Base-by-base conservation (phyloP, 2,329 filamentous ascomycete species). In the Lachnellula willkommii region DNA sequence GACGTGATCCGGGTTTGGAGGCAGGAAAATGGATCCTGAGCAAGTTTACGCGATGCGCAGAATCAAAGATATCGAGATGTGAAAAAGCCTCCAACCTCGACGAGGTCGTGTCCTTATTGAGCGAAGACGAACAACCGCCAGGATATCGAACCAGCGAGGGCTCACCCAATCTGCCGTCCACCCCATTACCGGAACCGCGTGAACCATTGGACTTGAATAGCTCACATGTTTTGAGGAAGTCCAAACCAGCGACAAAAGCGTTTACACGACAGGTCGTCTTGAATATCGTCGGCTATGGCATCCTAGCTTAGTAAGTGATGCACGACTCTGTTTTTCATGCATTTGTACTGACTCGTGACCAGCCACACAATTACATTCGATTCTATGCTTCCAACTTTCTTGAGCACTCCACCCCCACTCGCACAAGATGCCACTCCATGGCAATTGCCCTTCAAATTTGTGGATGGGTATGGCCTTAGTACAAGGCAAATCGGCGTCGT, bases 351-450 rank as follows among this genome's bases (percentile, higher is more conserved):
- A 69, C 62, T 47, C 48, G 57, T 57, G 47, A 55, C 67, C 67
- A 96, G 92, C 75, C 93, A 97, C 74, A 96, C 93, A 12, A 96
- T 99, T 73, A 95, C 92, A 0, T 94, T 95, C 65, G 94, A 99
- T 72, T 89, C 96, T 68, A 81, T 97, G 49, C 85, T 97, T 65
- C 93, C 94, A 0, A 89, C 96, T 2, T 90, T 99, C 64, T 83
- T 99, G 74, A 66, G 64, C 15, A 65, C 61, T 7, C 52, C 58
- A 42, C 20, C 46, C 15, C 62, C 61, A 11, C 15, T 12, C 20
- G 39, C 28, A 66, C 69, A 79, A 67, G 72, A 81, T 68, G 60
- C 77, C 28, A 70, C 72, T 15, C 65, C 73, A n/a, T 73, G 77
- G 66, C 60, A 79, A 74, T 79, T 96, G 2, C 93, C 93, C 0